These are phyloP conservation scores for Nothopassalora personata DNA, from an alignment of 2,329 filamentous ascomycete genomes.

Conservation along the genomic window DNA sequence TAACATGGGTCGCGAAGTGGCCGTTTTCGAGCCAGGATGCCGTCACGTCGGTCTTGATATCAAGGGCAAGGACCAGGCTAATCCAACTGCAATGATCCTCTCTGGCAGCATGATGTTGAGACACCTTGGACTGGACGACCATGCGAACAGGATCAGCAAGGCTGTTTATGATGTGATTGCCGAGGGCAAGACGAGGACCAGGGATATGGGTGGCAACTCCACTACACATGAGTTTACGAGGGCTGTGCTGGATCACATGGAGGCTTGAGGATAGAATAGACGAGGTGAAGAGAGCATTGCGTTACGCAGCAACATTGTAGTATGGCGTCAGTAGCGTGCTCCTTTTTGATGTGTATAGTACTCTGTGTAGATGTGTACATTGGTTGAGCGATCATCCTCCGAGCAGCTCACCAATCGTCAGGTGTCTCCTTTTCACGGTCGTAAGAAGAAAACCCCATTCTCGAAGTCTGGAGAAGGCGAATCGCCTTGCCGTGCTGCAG, in stretches of 20 bases:
- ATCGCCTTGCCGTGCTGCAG: no score
- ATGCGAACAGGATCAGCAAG: constrained; percentile 97
- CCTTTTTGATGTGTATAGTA: constrained; percentile 8
- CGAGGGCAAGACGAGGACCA: constrained; percentile 82
- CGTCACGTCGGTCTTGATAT: constrained; percentile 99
- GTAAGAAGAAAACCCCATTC: neutral
- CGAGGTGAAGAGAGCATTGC: neutral
- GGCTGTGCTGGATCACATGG: constrained; percentile 94
- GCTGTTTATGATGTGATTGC: constrained; percentile 76
- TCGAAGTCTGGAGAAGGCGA: no score
- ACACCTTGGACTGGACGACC: constrained; percentile 94
- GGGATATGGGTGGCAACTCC: constrained; percentile 88
- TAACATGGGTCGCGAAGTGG: constrained; percentile 99
- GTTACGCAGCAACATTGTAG: neutral
- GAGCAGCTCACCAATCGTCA: neutral
- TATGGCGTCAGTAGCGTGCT: constrained; percentile 10
- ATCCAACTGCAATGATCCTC: constrained; percentile 92
- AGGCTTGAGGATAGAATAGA: constrained; percentile 37
- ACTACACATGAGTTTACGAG: constrained; percentile 93
- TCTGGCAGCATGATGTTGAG: constrained; percentile 95
- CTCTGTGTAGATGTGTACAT: constrained; percentile 9
- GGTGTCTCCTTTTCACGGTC: neutral
- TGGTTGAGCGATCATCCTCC: neutral
- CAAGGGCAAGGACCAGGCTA: constrained; percentile 99
- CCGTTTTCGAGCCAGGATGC: constrained; percentile 98